phyloP scores from a whole-genome alignment of 1,139 yeast species.

The Candida pseudoviswanathii region DNA sequence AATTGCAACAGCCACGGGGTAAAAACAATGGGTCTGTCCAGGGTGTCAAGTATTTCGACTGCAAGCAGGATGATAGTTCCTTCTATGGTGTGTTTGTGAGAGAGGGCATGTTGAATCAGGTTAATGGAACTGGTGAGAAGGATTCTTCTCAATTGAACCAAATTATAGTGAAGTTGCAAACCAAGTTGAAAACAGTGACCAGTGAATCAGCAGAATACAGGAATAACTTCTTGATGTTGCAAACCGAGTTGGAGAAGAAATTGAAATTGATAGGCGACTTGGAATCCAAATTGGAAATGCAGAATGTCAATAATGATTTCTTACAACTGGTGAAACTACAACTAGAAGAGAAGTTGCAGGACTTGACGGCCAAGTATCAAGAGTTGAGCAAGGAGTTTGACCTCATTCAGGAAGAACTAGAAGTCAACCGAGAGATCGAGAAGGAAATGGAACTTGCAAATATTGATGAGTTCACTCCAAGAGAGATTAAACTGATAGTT shows the following conservation, averaged over 20 bases:
- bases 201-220: constrained; percentile 29
- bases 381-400: constrained; percentile 42
- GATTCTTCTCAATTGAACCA: constrained; percentile 25
- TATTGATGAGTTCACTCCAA: constrained; percentile 17
- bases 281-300: constrained; percentile 50
- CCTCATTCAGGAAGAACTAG: constrained; percentile 49
- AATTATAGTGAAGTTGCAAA: constrained; percentile 49
- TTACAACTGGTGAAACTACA: constrained; percentile 43
- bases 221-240: constrained; percentile 20
- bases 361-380: constrained; percentile 37
- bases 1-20: constrained; percentile 63
- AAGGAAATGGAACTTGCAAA: constrained; percentile 29
- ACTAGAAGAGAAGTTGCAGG: constrained; percentile 30
- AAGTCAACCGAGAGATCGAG: constrained; percentile 43
- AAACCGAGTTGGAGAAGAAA: constrained; percentile 17
- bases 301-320: constrained; percentile 56
- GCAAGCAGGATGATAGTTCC: constrained; percentile 32
- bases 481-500: constrained; percentile 23
- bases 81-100: constrained; percentile 65
- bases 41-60: constrained; percentile 63
- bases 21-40: constrained; percentile 79
- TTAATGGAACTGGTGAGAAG: not conserved
- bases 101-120: constrained; percentile 14
- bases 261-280: constrained; percentile 16
- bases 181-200: constrained; percentile 34